Percentiles rank a stretch among this genome's conserved stretches.
Conservation (phyloP, 495 filamentous ascomycete genomes). For the Xylaria longipes region DNA sequence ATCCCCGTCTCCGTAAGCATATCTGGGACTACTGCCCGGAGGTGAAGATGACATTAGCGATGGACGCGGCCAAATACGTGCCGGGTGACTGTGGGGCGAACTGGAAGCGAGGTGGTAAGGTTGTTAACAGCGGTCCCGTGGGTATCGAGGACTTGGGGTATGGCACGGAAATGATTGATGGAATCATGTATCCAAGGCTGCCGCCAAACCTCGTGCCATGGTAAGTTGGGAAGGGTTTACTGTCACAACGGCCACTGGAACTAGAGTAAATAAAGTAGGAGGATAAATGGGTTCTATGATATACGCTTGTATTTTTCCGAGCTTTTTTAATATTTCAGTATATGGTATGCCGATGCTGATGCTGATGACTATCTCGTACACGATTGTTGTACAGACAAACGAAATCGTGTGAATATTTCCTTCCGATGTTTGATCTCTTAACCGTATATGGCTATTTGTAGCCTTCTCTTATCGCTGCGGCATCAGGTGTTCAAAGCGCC, state of each 20-base stretch:
- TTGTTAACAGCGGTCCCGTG: slow-evolving; percentile 26
- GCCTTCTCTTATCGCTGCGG: slow-evolving; percentile 20
- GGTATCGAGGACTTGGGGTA: slow-evolving; percentile 29
- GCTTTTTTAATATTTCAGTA: neutral
- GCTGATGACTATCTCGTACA: slow-evolving; percentile 22
- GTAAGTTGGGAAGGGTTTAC: slow-evolving; percentile 22
- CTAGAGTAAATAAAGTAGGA: neutral
- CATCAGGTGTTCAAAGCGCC: slow-evolving; percentile 30
- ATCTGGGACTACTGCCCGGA: slow-evolving; percentile 61
- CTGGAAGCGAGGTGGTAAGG: slow-evolving; percentile 45
- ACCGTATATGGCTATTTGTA: neutral
- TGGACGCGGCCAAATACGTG: slow-evolving; percentile 53
- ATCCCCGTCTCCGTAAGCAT: slow-evolving; percentile 46
- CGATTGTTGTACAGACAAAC: slow-evolving; percentile 23
- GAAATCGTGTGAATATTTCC: slow-evolving; percentile 13
- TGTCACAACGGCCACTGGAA: neutral
- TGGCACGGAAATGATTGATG: slow-evolving; percentile 48
- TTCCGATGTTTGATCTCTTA: neutral
- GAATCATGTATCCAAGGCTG: slow-evolving; percentile 49
- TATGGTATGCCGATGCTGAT: slow-evolving; percentile 6
- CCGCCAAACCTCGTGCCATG: slow-evolving; percentile 45
- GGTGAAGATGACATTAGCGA: slow-evolving; percentile 58
- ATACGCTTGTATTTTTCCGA: slow-evolving; percentile 15
- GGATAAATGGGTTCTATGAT: neutral
- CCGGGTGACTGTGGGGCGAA: slow-evolving; percentile 44